Percentiles rank a stretch among this genome's conserved stretches.
These are phyloP conservation scores for Tuber microsphaerosporum DNA, from an alignment of 495 filamentous ascomycete species.

Conservation along the genomic window DNA sequence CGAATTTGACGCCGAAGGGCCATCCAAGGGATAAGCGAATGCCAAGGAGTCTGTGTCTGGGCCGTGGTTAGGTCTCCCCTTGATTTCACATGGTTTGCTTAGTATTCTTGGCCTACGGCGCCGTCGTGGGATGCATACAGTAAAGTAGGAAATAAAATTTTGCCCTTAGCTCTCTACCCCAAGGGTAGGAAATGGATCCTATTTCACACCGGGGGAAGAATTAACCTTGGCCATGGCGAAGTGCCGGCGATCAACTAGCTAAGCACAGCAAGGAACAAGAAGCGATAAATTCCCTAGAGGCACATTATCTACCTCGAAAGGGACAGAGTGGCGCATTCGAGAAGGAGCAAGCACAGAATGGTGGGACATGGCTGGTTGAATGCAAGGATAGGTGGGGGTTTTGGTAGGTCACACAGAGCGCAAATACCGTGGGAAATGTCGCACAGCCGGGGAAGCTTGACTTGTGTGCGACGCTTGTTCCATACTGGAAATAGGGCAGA, in stretches of 20 bases:
- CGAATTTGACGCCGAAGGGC: too few species aligned
- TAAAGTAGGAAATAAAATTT: too few species aligned
- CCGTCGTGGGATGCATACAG: too few species aligned
- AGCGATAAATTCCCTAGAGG: not conserved
- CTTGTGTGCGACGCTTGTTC: not conserved
- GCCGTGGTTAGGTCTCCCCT: not conserved
- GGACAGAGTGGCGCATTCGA: not conserved
- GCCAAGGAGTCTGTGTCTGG: not conserved
- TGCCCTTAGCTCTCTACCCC: too few species aligned
- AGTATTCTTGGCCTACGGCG: too few species aligned
- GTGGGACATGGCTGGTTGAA: not conserved
- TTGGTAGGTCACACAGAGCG: not conserved
- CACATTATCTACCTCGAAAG: not conserved
- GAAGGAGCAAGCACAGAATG: not conserved
- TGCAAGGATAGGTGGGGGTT: not conserved
- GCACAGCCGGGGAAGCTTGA: not conserved
- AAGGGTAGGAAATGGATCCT: not conserved
- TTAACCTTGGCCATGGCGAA: not conserved
- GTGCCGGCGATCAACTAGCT: conserved; percentile 2
- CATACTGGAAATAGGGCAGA: not conserved
- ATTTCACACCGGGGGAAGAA: too few species aligned
- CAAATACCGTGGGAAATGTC: not conserved
- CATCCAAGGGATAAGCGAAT: not conserved
- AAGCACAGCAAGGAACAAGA: not conserved
- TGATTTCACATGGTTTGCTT: not conserved